phyloP scores from a whole-genome alignment of 169 alveolate species.

The Hepatocystis sp. region DNA sequence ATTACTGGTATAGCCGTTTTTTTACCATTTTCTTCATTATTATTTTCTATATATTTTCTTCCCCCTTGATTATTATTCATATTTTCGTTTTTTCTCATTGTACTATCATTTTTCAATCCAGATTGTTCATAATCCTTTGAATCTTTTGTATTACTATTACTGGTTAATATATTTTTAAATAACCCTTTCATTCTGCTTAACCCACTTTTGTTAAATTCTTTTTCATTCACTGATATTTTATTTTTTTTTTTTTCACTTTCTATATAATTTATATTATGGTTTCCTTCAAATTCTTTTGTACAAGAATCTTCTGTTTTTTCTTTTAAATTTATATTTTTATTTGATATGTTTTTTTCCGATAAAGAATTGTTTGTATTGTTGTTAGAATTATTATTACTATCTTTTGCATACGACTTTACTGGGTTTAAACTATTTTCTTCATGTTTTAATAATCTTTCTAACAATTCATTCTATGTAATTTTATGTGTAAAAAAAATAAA shows the following conservation, averaged over 20 bases:
- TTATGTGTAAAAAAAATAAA: not conserved
- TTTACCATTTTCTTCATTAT: constrained; percentile 13
- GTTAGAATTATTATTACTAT: constrained; percentile 17
- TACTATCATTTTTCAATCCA: constrained; percentile 1
- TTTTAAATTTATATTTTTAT: not conserved
- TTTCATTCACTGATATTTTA: constrained; percentile 30
- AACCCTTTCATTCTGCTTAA: constrained; percentile 49
- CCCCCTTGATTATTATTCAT: not conserved
- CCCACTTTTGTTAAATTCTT: constrained; percentile 13
- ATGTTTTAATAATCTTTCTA: constrained; percentile 57
- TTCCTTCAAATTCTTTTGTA: constrained; percentile 3
- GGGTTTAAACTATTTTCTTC: constrained; percentile 16
- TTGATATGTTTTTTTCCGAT: not conserved
- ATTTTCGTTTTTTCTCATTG: constrained; percentile 9
- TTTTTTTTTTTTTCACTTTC: constrained; percentile 52
- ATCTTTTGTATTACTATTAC: constrained; percentile 11
- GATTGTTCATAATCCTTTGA: constrained; percentile 8
- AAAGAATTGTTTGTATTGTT: constrained; percentile 8
- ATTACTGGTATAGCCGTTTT: constrained; percentile 40
- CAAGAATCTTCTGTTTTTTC: not conserved
- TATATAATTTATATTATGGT: not conserved
- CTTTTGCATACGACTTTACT: constrained; percentile 5
- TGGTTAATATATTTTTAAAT: constrained; percentile 40
- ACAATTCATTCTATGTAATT: constrained; percentile 38
- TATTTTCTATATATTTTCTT: no score